phyloP scores from a whole-genome alignment of 305 asterid species.

The Fraxinus albicans region DNA sequence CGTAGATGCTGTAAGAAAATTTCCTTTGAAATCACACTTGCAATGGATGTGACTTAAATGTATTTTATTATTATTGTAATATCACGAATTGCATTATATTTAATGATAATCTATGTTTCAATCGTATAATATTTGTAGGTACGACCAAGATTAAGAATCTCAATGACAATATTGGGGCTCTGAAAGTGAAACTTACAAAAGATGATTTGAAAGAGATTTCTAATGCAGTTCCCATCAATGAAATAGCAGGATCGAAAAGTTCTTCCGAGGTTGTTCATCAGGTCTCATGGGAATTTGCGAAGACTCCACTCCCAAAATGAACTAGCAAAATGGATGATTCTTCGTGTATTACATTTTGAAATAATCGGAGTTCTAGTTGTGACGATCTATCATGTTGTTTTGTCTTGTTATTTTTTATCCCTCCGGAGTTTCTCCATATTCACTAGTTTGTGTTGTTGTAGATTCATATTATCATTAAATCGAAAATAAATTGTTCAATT shows the following conservation, averaged over 20 bases:
- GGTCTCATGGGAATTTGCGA: constrained; percentile 35
- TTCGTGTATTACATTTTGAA: background rate
- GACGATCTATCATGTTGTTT: background rate
- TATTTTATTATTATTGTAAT: no score
- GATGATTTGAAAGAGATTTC: constrained; percentile 24
- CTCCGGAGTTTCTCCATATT: no score
- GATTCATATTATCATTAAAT: background rate
- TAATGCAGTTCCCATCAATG: constrained; percentile 40
- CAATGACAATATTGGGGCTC: background rate
- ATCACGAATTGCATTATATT: background rate
- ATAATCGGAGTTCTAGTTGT: background rate
- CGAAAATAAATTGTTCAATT: no score
- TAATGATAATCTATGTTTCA: background rate
- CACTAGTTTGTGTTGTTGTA: background rate
- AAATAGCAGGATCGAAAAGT: constrained; percentile 40
- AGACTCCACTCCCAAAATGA: constrained; percentile 38
- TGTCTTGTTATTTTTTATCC: background rate
- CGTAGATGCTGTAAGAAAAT: background rate
- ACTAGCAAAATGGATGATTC: background rate
- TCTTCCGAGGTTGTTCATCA: constrained; percentile 18
- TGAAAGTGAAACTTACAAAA: background rate
- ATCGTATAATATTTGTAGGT: constrained; percentile 32
- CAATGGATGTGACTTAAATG: background rate
- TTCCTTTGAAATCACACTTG: background rate
- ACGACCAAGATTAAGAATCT: constrained; percentile 29